Evolutionary conservation across 257 asterid species (phyloP), one percentile per base, ranked within the genome.

Genomic region (Nicotiana paniculata): DNA sequence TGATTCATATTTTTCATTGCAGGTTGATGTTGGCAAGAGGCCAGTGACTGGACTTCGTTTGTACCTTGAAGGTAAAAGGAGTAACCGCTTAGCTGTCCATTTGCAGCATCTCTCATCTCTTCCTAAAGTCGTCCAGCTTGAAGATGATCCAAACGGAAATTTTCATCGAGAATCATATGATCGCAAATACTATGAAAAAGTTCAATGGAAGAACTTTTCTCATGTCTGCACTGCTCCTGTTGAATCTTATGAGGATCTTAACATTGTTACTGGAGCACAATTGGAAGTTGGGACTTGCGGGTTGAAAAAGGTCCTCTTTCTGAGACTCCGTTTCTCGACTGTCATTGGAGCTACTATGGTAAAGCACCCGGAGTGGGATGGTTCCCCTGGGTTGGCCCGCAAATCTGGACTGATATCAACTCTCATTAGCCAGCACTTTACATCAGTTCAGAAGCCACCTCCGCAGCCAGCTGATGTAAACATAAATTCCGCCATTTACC

Each of bases 141-240:
- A 85, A 85, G 97, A 96, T 69, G 97, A 93, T 80, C 95, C 95
- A n/a, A 78, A 77, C 51, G 92, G 92, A 17, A 87, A 88, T 81
- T 91, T 87, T 80, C 85, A 46, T 51, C 92, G 86, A 70, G 97
- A 91, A 81, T 63, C 93, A 18, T 87, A 89, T 43, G 98, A 96
- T 74, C 97, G 93, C 59, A 87, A 87, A 81, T 96, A 93, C 86
- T 92, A 88, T 51, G 99, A 96, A 83, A 96, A 93, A 80, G 97
- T 96, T 33, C 95, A 90, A 66, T 96, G 99, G 99, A 96, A 96
- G 90, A 96, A 91, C 93, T 96, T 93, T 77, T 96, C 99, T 85
- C 98, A 96, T 81, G 93, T 96, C 55, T 96, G 98, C 82, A 94
- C 99, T 1, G 97, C 98, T 32, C 99, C 99, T 9, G 95, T 94